Percentiles rank a stretch among this genome's conserved stretches.
phyloP scores from a whole-genome alignment of 108 stramenopile genomes.

The Ochromonas danica region DNA sequence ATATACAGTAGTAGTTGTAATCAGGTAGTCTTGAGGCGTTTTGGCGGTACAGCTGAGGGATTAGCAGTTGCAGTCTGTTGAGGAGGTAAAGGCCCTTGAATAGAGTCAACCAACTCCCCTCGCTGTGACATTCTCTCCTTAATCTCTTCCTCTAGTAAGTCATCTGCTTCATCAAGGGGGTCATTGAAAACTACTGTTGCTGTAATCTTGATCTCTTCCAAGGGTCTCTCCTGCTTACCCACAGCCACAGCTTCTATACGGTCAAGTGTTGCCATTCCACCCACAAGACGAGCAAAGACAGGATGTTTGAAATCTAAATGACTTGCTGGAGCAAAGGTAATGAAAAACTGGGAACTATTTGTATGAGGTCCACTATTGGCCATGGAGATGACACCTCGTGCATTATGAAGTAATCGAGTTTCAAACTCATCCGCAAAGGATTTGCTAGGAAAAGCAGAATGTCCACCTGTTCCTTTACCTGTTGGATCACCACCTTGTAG shows the following conservation, averaged over 20 bases:
- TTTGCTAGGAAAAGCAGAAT: conserved; percentile 73
- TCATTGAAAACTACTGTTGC: conserved; percentile 3
- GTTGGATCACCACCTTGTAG: conserved; percentile 82
- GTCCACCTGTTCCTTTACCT: conserved; percentile 77
- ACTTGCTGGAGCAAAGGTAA: conserved; percentile 75
- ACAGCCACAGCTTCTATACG: conserved; percentile 57
- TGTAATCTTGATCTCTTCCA: conserved; percentile 3
- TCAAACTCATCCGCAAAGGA: conserved; percentile 91
- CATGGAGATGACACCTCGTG: conserved; percentile 79
- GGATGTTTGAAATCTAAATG: conserved; percentile 95
- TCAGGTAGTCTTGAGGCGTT: too few relatives aligned
- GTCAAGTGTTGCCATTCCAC: conserved; percentile 79
- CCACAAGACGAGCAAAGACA: conserved; percentile 86
- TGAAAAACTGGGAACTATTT: conserved; percentile 88
- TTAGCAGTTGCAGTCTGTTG: too few relatives aligned
- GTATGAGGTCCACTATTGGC: conserved; percentile 89
- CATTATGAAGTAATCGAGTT: conserved; percentile 50
- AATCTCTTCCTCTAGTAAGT: conserved; percentile 19
- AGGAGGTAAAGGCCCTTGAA: too few relatives aligned
- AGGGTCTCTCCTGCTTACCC: background rate
- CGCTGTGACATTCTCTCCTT: too few relatives aligned
- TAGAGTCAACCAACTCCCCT: too few relatives aligned
- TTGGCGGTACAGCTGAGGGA: too few relatives aligned
- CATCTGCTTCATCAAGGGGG: conserved; percentile 22
- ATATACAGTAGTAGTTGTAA: too few relatives aligned